Evolutionary conservation across 176 grass and related monocot genomes (phyloP), one percentile per base, ranked within the genome.

Genomic region (Zea mays): DNA sequence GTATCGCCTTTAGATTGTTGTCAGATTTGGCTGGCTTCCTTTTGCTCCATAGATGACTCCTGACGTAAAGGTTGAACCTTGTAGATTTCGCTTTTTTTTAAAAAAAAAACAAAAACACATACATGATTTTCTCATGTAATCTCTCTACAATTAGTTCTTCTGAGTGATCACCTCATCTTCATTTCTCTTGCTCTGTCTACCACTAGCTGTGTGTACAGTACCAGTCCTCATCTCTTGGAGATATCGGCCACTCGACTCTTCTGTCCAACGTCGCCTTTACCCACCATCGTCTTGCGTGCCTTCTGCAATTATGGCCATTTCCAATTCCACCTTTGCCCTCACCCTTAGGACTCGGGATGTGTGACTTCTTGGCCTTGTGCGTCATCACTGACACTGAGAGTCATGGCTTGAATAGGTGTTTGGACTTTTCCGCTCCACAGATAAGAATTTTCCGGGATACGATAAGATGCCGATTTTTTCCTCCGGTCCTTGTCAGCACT

Each of bases 351-450:
- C 45, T 27, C 39, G 14, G 33, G 17, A 74, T 43, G 44, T 40
- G 75, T 4, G 62, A 21, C 49, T 60, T 64, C 82, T 78, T 63
- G 44, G 36, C 37, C 43, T 62, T 51, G 40, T 37, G 10, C 75
- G 65, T 84, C 76, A 75, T 8, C 10, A 3, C 7, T 49, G n/a
- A n/a, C n/a, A n/a, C n/a, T n/a, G n/a, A n/a, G 81, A 49, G 46
- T 74, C 81, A 70, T 34, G 21, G 21, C 12, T 17, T 40, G 16
- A 48, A 7, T 40, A 3, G 10, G 40, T 16, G 47, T 9, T 65
- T 59, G 82, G 76, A 84, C 48, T 58, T 56, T 36, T 65, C 76
- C 2, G 60, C 42, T 16, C 20, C 8, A 27, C 63, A 16, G 85
- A 81, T 81, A 65, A 81, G 58, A 66, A 76, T 55, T 80, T 10